A percentile compares a stretch with the other conserved stretches of the same genome.
phyloP scores from a whole-genome alignment of 495 filamentous ascomycete genomes.

The Amphirosellinia nigrospora region DNA sequence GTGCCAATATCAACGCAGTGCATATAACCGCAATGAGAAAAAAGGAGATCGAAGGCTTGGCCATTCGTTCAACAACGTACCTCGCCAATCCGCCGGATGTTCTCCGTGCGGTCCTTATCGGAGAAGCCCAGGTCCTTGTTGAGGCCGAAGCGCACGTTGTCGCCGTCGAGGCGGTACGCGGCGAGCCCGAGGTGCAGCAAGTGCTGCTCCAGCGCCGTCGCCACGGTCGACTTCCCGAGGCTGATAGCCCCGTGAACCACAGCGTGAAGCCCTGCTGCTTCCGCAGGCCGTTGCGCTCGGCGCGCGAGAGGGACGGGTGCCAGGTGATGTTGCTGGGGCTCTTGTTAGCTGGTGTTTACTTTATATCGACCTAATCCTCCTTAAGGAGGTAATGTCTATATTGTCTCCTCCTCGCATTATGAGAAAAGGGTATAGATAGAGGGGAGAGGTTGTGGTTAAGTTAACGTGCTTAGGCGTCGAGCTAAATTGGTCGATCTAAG shows the following conservation, averaged over 20 bases:
- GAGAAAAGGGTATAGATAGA: neutral
- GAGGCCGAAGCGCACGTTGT: slow-evolving; percentile 97
- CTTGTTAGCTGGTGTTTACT: slow-evolving; percentile 8
- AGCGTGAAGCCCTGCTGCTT: slow-evolving; percentile 90
- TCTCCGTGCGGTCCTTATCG: slow-evolving; percentile 92
- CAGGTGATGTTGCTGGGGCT: slow-evolving; percentile 90
- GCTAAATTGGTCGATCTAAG: neutral
- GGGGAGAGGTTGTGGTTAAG: neutral
- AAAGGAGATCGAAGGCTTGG: neutral
- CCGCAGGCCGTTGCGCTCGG: slow-evolving; percentile 79
- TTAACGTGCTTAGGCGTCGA: neutral
- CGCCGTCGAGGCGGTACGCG: slow-evolving; percentile 94
- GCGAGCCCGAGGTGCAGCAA: slow-evolving; percentile 81
- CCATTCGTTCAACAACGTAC: slow-evolving; percentile 43
- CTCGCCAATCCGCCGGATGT: slow-evolving; percentile 94
- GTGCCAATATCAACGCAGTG: too few relatives aligned
- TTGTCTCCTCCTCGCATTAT: neutral
- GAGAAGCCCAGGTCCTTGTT: slow-evolving; percentile 97
- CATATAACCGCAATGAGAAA: neutral
- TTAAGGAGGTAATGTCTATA: neutral
- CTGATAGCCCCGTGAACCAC: slow-evolving; percentile 96
- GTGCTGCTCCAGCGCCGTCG: slow-evolving; percentile 94
- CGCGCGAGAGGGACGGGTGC: slow-evolving; percentile 87
- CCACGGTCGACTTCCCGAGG: slow-evolving; percentile 97
- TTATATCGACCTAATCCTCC: too few relatives aligned